These are phyloP conservation scores for Coprinopsis marcescibilis DNA, from an alignment of 768 basidiomycete genomes.

Conservation along the genomic window DNA sequence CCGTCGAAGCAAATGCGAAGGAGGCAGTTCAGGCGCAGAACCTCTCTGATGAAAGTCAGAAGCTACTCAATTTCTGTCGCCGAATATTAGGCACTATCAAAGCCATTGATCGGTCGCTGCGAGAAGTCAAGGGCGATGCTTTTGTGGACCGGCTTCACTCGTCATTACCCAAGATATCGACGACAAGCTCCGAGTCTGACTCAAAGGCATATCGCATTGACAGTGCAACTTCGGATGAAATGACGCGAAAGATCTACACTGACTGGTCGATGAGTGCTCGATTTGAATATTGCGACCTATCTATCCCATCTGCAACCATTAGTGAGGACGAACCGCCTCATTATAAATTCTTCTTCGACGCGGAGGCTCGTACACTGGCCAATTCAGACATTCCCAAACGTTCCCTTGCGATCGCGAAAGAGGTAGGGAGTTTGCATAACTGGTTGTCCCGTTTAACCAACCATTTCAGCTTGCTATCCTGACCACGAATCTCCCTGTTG, in stretches of 20 bases:
- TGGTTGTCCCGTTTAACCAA: neutral
- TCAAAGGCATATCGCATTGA: slow-evolving; percentile 35
- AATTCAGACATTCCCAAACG: slow-evolving; percentile 86
- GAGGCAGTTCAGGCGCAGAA: slow-evolving; percentile 45
- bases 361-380: slow-evolving; percentile 78
- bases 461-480: slow-evolving; percentile 74
- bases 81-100: slow-evolving; percentile 78
- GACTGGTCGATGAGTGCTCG: slow-evolving; percentile 79
- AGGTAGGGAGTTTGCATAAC: slow-evolving; percentile 40
- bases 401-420: slow-evolving; percentile 92
- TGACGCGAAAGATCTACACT: slow-evolving; percentile 62
- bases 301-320: slow-evolving; percentile 31
- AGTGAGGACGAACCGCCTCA: slow-evolving; percentile 52
- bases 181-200: slow-evolving; percentile 30
- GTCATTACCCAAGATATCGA: slow-evolving; percentile 68
- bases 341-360: slow-evolving; percentile 80
- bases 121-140: slow-evolving; percentile 83
- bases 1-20: slow-evolving; percentile 59
- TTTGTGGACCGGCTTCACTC: slow-evolving; percentile 77
- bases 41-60: slow-evolving; percentile 68
- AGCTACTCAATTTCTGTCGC: slow-evolving; percentile 75
- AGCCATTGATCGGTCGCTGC: slow-evolving; percentile 82
- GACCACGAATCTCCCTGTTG: slow-evolving; percentile 89
- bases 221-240: slow-evolving; percentile 59
- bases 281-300: slow-evolving; percentile 91